These are phyloP conservation scores for Brettanomyces bruxellensis DNA, from an alignment of 805 yeast species.

Conservation along the genomic window DNA sequence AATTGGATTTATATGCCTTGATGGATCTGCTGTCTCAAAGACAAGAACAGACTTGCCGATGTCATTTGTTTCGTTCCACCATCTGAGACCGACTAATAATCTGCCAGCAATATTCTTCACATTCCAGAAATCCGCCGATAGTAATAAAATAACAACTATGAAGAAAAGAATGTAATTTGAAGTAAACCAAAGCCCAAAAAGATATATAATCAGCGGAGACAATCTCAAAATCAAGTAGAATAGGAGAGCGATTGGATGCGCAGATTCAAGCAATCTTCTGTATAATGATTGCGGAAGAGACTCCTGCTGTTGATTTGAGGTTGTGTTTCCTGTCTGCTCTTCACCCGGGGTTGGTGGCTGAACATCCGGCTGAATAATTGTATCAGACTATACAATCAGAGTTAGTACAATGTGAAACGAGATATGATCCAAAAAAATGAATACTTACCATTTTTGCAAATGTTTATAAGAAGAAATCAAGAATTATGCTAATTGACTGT, in stretches of 20 bases:
- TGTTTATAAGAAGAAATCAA: no score
- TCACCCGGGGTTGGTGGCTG: no score
- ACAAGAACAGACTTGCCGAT: constrained; percentile 75
- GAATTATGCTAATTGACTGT: no score
- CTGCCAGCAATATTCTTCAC: constrained; percentile 88
- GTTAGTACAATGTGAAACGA: no score
- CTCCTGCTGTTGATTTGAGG: no score
- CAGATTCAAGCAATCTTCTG: constrained; percentile 51
- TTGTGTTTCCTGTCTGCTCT: no score
- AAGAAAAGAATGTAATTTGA: constrained; percentile 71
- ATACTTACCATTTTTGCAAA: no score
- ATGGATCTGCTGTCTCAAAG: constrained; percentile 75
- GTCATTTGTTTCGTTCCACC: constrained; percentile 88
- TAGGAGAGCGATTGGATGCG: constrained; percentile 74
- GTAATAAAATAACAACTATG: constrained; percentile 62
- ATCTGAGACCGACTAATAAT: constrained; percentile 78
- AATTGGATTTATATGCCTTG: constrained; percentile 71
- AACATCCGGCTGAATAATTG: constrained; percentile 2
- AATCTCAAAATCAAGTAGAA: constrained; percentile 55
- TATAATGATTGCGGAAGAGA: constrained; percentile 21
- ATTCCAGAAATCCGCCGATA: constrained; percentile 91
- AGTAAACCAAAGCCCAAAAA: constrained; percentile 65
- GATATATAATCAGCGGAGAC: constrained; percentile 54
- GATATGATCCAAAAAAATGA: no score
- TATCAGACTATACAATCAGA: background rate